A percentile compares a stretch with the other conserved stretches of the same genome.
Conservation (phyloP, 345 rosid genomes). For the Citrus reticulata region DNA sequence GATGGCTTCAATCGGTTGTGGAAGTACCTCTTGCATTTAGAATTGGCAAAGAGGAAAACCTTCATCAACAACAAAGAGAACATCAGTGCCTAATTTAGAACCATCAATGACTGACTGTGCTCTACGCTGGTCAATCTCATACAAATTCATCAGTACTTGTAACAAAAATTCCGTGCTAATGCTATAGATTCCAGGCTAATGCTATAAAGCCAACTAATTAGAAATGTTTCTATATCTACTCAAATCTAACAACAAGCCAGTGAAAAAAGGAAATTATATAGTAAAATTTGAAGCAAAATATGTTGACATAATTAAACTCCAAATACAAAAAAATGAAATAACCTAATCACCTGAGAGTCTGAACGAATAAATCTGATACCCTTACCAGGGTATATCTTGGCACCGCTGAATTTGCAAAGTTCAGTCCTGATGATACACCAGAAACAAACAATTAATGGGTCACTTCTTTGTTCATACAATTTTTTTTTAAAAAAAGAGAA, state of each 20-base stretch:
- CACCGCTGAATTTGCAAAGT: slow-evolving; percentile 71
- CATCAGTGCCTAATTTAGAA: no score
- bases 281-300: no score
- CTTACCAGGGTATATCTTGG: slow-evolving; percentile 69
- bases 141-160: no score
- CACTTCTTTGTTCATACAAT: background rate
- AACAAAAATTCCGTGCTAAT: background rate
- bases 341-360: slow-evolving; percentile 57
- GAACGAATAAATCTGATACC: slow-evolving; percentile 71
- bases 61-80: slow-evolving; percentile 5
- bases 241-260: background rate
- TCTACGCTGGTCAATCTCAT: no score
- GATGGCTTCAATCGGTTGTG: slow-evolving; percentile 92
- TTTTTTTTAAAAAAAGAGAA: no score
- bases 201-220: no score
- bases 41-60: slow-evolving; percentile 89
- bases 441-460: background rate
- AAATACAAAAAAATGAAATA: no score
- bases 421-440: slow-evolving; percentile 39
- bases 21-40: slow-evolving; percentile 92
- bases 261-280: background rate
- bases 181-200: no score
- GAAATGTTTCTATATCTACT: no score
- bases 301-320: no score
- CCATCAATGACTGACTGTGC: no score